Base-by-base conservation (phyloP, 1,139 yeast species). In the Geotrichum aggregatum region DNA sequence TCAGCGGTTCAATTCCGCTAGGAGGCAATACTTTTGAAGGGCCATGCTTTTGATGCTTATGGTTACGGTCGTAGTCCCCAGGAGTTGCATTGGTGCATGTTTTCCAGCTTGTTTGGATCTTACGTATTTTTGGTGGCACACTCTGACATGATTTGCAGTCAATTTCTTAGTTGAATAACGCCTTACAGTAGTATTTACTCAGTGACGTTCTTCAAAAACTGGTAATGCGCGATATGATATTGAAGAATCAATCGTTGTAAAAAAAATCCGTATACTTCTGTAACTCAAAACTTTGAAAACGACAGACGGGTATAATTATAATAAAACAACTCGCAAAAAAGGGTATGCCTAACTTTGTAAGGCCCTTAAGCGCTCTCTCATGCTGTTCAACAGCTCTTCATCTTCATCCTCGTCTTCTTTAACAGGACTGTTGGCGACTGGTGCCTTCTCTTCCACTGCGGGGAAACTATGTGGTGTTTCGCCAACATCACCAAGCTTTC, bases 341-440 rank as follows among this genome's bases (percentile, higher is more conserved):
- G 22, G 22, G n/a, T 41, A 26, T 11, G 18, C n/a, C 45, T 65
- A 85, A 58, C 82, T 86, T 67, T 91, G 97, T 56, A 92, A 71
- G 0, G 97, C 98, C 63, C 77, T 83, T 52, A 92, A 75, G 54
- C 98, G 74, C 64, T 91, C 92, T 59, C 96, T 77, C 97, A 92
- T 92, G 62, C 83, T 91, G 61, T 82, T 83, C 56, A 92, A 72
- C 61, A 87, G 79, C 56, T 78, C 83, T 57, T 80, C 85, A 58
- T 87, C 94, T 51, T 83, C 89, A 43, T 81, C 87, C 39, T 72
- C 77, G 47, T 68, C 75, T 14, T 35, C 36, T 16, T 50, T 45
- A 3, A 24, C 47, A 19, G 31, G 40, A 8, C 30, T 21, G 14
- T 40, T 16, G 19, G 30, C 45, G 13, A 22, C 41, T 7, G 51